These are phyloP conservation scores for Penicillium sp. DNA, from an alignment of 2,329 filamentous ascomycete species.

Conservation along the genomic window DNA sequence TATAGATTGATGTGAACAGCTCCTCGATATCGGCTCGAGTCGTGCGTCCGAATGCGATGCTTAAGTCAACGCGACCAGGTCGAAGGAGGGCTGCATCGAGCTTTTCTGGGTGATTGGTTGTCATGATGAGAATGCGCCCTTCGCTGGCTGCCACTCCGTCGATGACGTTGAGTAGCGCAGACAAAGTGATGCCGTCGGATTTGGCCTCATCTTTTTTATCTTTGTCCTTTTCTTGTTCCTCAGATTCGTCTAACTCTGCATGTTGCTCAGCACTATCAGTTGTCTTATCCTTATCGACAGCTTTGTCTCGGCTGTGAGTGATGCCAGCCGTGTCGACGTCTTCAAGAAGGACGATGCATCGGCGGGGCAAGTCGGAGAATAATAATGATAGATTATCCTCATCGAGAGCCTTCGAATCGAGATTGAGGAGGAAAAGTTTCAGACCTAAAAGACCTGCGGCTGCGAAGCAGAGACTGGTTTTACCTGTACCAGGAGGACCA, in stretches of 20 bases:
- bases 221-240: not conserved
- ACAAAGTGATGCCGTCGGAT: conserved; percentile 62
- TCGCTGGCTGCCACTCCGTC: conserved; percentile 72
- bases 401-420: conserved; percentile 65
- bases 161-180: conserved; percentile 70
- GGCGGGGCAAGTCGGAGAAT: conserved; percentile 69
- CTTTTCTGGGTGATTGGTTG: conserved; percentile 68
- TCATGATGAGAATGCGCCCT: conserved; percentile 75
- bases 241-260: not conserved
- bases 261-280: not conserved
- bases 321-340: conserved; percentile 76
- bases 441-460: conserved; percentile 72
- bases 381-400: conserved; percentile 69
- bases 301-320: conserved; percentile 55
- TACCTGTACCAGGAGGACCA: conserved; percentile 80
- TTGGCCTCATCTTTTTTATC: conserved; percentile 10
- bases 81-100: conserved; percentile 68
- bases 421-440: conserved; percentile 72
- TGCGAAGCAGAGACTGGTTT: conserved; percentile 72
- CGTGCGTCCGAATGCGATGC: conserved; percentile 59
- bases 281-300: not conserved
- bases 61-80: conserved; percentile 69
- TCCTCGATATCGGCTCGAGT: conserved; percentile 41
- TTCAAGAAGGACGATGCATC: conserved; percentile 75
- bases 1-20: conserved; percentile 46